A percentile compares a stretch with the other conserved stretches of the same genome.
Conservation (phyloP, 2,329 filamentous ascomycete genomes). For the Colletotrichum sp. region DNA sequence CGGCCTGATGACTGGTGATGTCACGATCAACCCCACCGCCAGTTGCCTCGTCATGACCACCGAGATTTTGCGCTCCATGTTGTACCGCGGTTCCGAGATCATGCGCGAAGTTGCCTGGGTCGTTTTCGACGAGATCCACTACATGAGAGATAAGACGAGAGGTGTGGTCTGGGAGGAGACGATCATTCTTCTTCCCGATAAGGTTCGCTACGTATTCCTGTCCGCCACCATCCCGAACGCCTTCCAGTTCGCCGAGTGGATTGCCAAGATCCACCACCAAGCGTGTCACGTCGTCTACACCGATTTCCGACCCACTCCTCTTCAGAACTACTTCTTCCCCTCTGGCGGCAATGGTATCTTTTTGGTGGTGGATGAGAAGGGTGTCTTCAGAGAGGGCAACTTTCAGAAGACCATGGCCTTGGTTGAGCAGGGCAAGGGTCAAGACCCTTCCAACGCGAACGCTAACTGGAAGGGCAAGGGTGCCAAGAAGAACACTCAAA, state of each 20-base stretch:
- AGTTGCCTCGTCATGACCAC: constrained; percentile 99
- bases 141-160: constrained; percentile 91
- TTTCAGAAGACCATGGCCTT: constrained; percentile 95
- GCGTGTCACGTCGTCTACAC: constrained; percentile 99
- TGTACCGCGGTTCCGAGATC: constrained; percentile 97
- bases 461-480: constrained; percentile 86
- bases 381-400: constrained; percentile 94
- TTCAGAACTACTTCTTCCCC: constrained; percentile 98
- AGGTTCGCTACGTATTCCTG: constrained; percentile 97
- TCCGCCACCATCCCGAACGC: constrained; percentile 98
- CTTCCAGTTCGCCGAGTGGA: constrained; percentile 99
- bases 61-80: constrained; percentile 97
- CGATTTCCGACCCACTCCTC: constrained; percentile 93
- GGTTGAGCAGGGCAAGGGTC: constrained; percentile 86
- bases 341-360: constrained; percentile 91
- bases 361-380: constrained; percentile 95
- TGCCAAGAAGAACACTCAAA: constrained; percentile 91
- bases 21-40: constrained; percentile 98
- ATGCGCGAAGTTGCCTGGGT: constrained; percentile 99
- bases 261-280: constrained; percentile 96
- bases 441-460: constrained; percentile 79
- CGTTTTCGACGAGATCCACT: constrained; percentile 98
- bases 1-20: constrained; percentile 97
- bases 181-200: constrained; percentile 96
- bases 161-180: constrained; percentile 99